A percentile compares a stretch with the other conserved stretches of the same genome.
These are phyloP conservation scores for Ceriops tagal DNA, from an alignment of 345 rosid species.

Conservation along the genomic window DNA sequence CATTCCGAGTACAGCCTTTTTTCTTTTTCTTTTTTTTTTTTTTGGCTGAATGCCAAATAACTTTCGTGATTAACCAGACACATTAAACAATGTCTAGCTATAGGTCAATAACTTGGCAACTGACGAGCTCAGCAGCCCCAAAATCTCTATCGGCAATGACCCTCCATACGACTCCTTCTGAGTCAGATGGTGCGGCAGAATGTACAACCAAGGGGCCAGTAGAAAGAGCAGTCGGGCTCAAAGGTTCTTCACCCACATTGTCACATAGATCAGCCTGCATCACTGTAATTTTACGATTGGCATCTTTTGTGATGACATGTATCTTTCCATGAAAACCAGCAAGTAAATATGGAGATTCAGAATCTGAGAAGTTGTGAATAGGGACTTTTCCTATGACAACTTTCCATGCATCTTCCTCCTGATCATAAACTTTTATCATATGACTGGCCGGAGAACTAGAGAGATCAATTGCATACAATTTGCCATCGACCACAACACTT, in stretches of 20 bases:
- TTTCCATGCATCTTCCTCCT: conserved; percentile 78
- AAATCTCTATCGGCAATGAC: conserved; percentile 36
- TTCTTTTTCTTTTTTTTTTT: no score
- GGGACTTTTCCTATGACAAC: conserved; percentile 72
- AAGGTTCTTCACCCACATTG: conserved; percentile 20
- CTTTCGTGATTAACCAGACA: no score
- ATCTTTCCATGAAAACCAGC: conserved; percentile 78
- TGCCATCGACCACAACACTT: conserved; percentile 69
- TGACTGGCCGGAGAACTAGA: conserved; percentile 62
- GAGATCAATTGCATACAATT: conserved; percentile 73
- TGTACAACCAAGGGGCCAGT: background rate
- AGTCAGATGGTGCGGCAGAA: conserved; percentile 19
- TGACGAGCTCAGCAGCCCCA: conserved; percentile 55
- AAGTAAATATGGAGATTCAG: conserved; percentile 79
- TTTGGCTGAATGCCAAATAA: no score
- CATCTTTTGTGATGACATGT: conserved; percentile 77
- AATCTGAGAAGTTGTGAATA: conserved; percentile 45
- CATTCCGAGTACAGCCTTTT: no score
- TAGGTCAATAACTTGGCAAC: conserved; percentile 31
- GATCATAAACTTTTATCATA: conserved; percentile 76
- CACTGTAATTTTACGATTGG: conserved; percentile 40
- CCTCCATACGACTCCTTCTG: conserved; percentile 44
- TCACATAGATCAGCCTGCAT: conserved; percentile 52
- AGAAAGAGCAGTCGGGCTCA: conserved; percentile 20
- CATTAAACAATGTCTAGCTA: background rate